Percentiles rank a stretch among this genome's conserved stretches.
Evolutionary conservation across 768 basidiomycete species (phyloP).

Genomic region (Rhodotorula toruloides): DNA sequence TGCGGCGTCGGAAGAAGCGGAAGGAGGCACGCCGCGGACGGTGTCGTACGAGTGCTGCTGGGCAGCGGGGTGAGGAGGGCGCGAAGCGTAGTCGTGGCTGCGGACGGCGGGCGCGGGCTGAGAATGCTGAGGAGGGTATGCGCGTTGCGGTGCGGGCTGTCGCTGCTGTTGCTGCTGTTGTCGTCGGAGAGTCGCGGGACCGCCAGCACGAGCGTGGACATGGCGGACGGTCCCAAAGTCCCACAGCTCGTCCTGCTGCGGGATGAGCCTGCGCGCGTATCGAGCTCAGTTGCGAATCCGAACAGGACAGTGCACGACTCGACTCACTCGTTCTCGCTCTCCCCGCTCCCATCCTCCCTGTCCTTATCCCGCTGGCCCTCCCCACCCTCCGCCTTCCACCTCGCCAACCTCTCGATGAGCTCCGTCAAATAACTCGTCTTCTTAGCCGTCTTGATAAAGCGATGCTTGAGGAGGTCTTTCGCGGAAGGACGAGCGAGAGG

Average conservation of each 20-base stretch:
- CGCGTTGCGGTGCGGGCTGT: slow-evolving; percentile 38
- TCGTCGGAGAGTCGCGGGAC: slow-evolving; percentile 39
- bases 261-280: slow-evolving; percentile 16
- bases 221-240: slow-evolving; percentile 95
- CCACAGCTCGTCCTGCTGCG: slow-evolving; percentile 72
- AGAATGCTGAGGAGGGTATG: slow-evolving; percentile 60
- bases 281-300: background rate
- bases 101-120: background rate
- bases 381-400: slow-evolving; percentile 87
- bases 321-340: slow-evolving; percentile 54
- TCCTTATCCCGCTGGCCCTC: slow-evolving; percentile 66
- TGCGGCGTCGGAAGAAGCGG: background rate
- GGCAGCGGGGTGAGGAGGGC: background rate
- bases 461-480: slow-evolving; percentile 91
- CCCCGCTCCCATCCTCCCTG: slow-evolving; percentile 44
- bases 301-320: background rate
- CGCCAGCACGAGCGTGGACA: slow-evolving; percentile 48
- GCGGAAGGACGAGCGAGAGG: slow-evolving; percentile 84
- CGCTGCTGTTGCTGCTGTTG: slow-evolving; percentile 16
- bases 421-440: slow-evolving; percentile 92
- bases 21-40: slow-evolving; percentile 7
- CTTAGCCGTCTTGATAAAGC: slow-evolving; percentile 89
- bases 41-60: slow-evolving; percentile 31
- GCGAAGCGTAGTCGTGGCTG: slow-evolving; percentile 14
- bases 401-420: slow-evolving; percentile 73